Base-by-base conservation (phyloP, 2,329 filamentous ascomycete species). In the Colletotrichum filicis region DNA sequence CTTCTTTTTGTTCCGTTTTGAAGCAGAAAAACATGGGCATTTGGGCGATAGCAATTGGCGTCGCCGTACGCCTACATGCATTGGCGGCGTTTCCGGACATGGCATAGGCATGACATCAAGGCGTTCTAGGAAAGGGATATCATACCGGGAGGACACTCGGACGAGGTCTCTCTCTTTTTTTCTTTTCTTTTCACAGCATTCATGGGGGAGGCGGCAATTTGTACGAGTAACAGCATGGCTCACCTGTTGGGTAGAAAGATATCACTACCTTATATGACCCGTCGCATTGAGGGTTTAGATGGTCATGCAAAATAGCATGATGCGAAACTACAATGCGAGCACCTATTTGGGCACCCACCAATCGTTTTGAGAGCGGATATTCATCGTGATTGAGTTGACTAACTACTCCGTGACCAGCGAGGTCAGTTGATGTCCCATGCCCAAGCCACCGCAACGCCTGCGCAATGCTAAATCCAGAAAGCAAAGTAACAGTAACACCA, bases 31-130 rank as follows among this genome's bases (percentile, higher is more conserved):
- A 57, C 32, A 58, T 49, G 32, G 52, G 66, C 32, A 49, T 46
- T 37, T 60, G 35, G 46, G 22, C 66, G 70, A 46, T 46, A 60
- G 32, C 46, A 37, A 24, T 73, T 57, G 65, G 32, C 66, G n/a
- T 65, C 67, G 49, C 42, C 60, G 60, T 49, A 61, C 70, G 66
- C 56, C 56, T 57, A 35, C 56, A 71, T 73, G 35, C 61, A 71
- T 71, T 49, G 32, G 55, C 46, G 71, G 71, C 49, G 71, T 73
- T 73, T 12, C 42, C 35, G 66, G 71, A 46, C 19, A 57, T 24
- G 65, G 69, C 53, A 59, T 66, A 32, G 55, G 67, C 49, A 71
- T 73, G 42, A 28, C 22, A 70, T 66, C 56, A 57, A 61, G 66
- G 67, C 56, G 61, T 72, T 71, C 46, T 35, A 58, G 35, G 56